A percentile compares a stretch with the other conserved stretches of the same genome.
Conservation (phyloP, 257 asterid genomes). For the Solanum rostratum region DNA sequence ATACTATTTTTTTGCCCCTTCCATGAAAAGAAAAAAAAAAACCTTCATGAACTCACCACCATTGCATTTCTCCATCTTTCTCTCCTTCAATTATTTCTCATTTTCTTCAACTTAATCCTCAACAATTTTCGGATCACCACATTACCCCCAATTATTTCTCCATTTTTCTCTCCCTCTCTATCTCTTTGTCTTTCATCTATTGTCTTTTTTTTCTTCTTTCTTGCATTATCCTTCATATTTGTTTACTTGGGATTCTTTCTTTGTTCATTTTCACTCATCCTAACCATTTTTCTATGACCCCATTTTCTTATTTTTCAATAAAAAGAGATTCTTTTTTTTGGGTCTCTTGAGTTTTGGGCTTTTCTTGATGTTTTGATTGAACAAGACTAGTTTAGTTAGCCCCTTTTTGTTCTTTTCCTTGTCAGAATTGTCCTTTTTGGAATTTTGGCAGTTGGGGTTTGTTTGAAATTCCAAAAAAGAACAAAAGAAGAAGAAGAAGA, state of each 20-base stretch:
- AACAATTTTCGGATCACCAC: slow-evolving; percentile 30
- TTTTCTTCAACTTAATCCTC: neutral
- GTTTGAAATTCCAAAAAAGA: neutral
- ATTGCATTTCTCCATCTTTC: neutral
- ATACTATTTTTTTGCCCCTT: neutral
- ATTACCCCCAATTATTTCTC: neutral
- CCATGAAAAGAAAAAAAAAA: neutral
- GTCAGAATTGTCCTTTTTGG: neutral
- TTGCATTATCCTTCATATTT: neutral
- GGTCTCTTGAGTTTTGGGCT: neutral
- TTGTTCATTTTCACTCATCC: neutral
- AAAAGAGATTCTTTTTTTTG: slow-evolving; percentile 1
- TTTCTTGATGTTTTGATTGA: neutral
- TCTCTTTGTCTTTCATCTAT: neutral
- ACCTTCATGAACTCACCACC: neutral
- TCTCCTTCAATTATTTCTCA: neutral
- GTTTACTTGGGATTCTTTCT: neutral
- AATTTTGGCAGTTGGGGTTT: neutral
- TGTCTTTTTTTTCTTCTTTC: neutral
- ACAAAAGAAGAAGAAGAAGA: neutral
- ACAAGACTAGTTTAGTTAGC: neutral
- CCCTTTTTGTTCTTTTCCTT: neutral
- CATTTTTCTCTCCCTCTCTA: neutral
- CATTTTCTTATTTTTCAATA: neutral
- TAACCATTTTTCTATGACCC: neutral